phyloP scores from a whole-genome alignment of 2,329 filamentous ascomycete species.

The Rutstroemia sp. region DNA sequence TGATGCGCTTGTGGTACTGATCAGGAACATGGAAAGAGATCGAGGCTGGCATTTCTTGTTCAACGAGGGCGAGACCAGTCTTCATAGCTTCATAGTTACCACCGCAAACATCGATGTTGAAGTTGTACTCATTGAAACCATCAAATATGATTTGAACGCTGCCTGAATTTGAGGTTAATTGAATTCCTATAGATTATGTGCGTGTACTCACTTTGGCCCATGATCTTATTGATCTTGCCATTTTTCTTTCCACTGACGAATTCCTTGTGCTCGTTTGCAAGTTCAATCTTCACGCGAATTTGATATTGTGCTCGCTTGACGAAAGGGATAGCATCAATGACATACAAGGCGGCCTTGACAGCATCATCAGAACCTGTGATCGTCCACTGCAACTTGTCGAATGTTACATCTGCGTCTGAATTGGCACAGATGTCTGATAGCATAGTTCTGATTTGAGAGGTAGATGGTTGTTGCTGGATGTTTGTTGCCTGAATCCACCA shows the following conservation, averaged over 20 bases:
- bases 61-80: constrained; percentile 83
- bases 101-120: constrained; percentile 96
- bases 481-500: constrained; percentile 89
- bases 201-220: constrained; percentile 68
- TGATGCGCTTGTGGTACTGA: constrained; percentile 98
- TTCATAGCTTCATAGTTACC: constrained; percentile 90
- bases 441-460: constrained; percentile 68
- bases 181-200: background rate
- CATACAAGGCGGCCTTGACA: constrained; percentile 89
- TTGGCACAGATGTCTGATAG: constrained; percentile 93
- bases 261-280: constrained; percentile 98
- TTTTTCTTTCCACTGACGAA: constrained; percentile 99
- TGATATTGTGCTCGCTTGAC: constrained; percentile 78
- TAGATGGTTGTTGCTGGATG: constrained; percentile 50
- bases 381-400: constrained; percentile 89
- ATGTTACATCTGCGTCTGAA: constrained; percentile 88
- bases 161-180: constrained; percentile 19
- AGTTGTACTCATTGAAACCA: constrained; percentile 99
- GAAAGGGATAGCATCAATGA: constrained; percentile 87
- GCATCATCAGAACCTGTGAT: constrained; percentile 95
- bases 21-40: constrained; percentile 99
- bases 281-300: constrained; percentile 95
- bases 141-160: constrained; percentile 99
- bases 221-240: constrained; percentile 99
- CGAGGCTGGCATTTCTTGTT: constrained; percentile 98